Conservation (phyloP, 164 flowering plant species). For the Stephania cephalantha region DNA sequence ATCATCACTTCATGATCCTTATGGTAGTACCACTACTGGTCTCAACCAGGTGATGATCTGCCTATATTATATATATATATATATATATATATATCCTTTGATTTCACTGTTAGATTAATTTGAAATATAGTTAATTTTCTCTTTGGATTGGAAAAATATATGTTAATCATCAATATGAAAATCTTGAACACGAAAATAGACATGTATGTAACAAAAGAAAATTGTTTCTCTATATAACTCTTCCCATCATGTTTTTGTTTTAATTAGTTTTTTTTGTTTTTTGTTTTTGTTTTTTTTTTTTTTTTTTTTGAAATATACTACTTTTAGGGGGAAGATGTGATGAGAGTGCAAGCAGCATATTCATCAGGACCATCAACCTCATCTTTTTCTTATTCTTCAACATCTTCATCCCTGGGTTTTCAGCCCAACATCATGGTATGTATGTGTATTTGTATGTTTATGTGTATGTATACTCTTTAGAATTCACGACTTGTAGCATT, state of each 20-base stretch:
- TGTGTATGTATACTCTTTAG: too few species aligned
- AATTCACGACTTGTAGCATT: too few species aligned
- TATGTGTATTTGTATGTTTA: conserved; percentile 11
- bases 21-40: conserved; percentile 21
- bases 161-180: too few species aligned
- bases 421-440: conserved; percentile 53
- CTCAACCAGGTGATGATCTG: conserved; percentile 27
- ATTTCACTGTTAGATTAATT: not conserved
- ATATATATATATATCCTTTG: not conserved
- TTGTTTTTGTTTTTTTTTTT: too few species aligned
- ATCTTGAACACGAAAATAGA: too few species aligned
- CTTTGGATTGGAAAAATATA: too few species aligned
- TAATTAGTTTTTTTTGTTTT: too few species aligned
- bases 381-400: conserved; percentile 28
- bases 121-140: too few species aligned
- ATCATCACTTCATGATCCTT: conserved; percentile 8
- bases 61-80: not conserved
- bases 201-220: too few species aligned
- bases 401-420: conserved; percentile 33
- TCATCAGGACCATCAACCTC: conserved; percentile 32
- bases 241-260: too few species aligned
- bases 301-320: not conserved
- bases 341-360: conserved; percentile 33
- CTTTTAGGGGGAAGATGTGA: conserved; percentile 34
- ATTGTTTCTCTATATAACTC: too few species aligned